Base-by-base conservation (phyloP, 106 monocot species). In the Dendrobium officinale region DNA sequence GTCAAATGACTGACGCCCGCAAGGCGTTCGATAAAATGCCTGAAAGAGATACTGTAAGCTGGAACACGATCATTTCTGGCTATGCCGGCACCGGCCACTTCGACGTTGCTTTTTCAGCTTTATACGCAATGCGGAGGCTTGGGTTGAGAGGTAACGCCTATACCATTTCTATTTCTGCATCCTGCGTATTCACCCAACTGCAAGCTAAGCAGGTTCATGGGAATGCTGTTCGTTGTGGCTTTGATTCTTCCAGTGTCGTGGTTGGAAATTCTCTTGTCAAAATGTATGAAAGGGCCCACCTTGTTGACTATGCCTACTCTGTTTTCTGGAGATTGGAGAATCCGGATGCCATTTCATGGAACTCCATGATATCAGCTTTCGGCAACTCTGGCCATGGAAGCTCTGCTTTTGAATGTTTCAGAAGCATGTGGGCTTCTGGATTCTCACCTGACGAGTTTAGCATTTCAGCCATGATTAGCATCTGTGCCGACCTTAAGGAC, bases 341-440 rank as follows among this genome's bases (percentile, higher is more conserved):
- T 40, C 84, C 45, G 2, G 93, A 96, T 82, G 42, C 86, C 41
- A 77, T 96, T 56, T 93, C 96, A 42, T 96, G 96, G 93, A 96
- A 96, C 75, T 88, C 91, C 9, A 75, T 93, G 76, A 82, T 96
- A 22, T 85, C 87, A 18, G 82, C 81, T 33, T 87, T 78, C 44
- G 84, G 81, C 18, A 77, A 83, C 29, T 78, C 80, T 4, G 86
- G 85, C 8, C n/a, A 73, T 13, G 26, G 37, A 7, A 44, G 80
- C 42, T 33, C 54, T 5, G 85, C 89, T 18, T 72, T 89, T 27
- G 61, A 54, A 26, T 91, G 85, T 24, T 89, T 96, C 56, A n/a
- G 77, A 42, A 77, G 26, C 55, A 96, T 96, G 93, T 49, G 68
- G 40, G 79, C 18, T 75, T 77, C 64, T 42, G 85, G 80, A 47